Conservation (phyloP, 2,329 filamentous ascomycete species). For the Calonectria crousiana region DNA sequence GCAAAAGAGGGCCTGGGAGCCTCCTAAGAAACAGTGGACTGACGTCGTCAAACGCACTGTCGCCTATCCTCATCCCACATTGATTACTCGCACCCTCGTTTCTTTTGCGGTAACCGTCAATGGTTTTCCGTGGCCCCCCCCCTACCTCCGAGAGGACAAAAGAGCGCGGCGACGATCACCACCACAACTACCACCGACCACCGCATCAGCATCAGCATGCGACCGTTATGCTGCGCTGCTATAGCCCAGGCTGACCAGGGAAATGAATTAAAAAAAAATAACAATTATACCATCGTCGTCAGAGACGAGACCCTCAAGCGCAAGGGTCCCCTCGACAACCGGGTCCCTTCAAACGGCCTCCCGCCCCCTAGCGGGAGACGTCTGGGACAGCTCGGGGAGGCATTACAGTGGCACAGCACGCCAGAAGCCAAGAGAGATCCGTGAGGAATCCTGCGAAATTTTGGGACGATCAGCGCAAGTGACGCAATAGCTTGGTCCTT, state of each 20-base stretch:
- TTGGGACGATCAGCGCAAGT: slow-evolving; percentile 46
- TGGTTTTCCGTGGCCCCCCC: background rate
- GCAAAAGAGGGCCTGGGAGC: background rate
- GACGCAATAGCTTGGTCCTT: slow-evolving; percentile 48
- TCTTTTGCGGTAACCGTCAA: slow-evolving; percentile 1
- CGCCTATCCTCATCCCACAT: slow-evolving; percentile 15
- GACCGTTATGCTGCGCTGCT: slow-evolving; percentile 1
- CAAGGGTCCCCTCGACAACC: slow-evolving; percentile 18
- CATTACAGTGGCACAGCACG: slow-evolving; percentile 15
- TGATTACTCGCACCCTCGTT: slow-evolving; percentile 1
- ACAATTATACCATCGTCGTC: background rate
- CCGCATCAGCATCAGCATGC: background rate
- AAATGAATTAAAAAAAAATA: background rate
- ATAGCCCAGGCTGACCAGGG: background rate
- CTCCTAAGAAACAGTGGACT: slow-evolving; percentile 14
- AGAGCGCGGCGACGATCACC: background rate
- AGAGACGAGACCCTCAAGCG: background rate
- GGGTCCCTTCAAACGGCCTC: slow-evolving; percentile 6
- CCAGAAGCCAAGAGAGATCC: slow-evolving; percentile 30
- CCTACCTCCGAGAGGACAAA: background rate
- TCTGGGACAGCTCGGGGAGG: slow-evolving; percentile 4
- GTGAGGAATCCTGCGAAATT: slow-evolving; percentile 41
- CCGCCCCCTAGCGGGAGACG: background rate
- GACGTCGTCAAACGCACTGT: slow-evolving; percentile 13
- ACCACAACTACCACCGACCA: background rate